These are phyloP conservation scores for Zygosaccharomyces bisporus DNA, from an alignment of 805 yeast species.

Conservation along the genomic window DNA sequence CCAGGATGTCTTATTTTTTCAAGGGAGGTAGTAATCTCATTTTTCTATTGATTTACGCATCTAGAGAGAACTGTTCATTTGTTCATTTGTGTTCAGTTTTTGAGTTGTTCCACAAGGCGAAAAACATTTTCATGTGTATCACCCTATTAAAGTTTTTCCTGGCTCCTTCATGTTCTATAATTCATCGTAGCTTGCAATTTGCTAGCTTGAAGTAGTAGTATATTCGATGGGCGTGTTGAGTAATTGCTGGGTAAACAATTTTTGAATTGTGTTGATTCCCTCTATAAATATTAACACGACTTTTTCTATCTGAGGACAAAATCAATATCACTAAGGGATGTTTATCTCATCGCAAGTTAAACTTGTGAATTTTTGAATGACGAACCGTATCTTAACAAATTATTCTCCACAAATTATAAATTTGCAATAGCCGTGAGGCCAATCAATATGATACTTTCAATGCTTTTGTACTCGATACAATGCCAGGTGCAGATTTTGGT, in stretches of 20 bases:
- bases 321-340: too few species aligned
- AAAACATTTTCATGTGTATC: conserved; percentile 28
- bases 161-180: conserved; percentile 11
- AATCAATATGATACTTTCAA: conserved; percentile 43
- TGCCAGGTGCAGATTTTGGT: conserved; percentile 5
- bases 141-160: background rate
- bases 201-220: conserved; percentile 15
- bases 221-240: conserved; percentile 32
- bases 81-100: conserved; percentile 16
- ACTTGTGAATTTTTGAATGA: conserved; percentile 40
- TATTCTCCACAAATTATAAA: conserved; percentile 41
- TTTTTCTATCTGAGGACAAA: too few species aligned
- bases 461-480: conserved; percentile 38
- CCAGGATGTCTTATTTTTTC: conserved; percentile 2
- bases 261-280: conserved; percentile 32
- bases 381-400: conserved; percentile 28
- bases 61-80: conserved; percentile 14
- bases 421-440: conserved; percentile 39
- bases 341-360: too few species aligned
- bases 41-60: conserved; percentile 24
- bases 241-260: conserved; percentile 25
- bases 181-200: background rate
- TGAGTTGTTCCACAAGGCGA: conserved; percentile 29
- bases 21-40: conserved; percentile 23
- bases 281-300: too few species aligned